Evolutionary conservation across 139 green algal species (phyloP), one percentile per base, ranked within the genome.

Genomic region (Haematococcus sp.): DNA sequence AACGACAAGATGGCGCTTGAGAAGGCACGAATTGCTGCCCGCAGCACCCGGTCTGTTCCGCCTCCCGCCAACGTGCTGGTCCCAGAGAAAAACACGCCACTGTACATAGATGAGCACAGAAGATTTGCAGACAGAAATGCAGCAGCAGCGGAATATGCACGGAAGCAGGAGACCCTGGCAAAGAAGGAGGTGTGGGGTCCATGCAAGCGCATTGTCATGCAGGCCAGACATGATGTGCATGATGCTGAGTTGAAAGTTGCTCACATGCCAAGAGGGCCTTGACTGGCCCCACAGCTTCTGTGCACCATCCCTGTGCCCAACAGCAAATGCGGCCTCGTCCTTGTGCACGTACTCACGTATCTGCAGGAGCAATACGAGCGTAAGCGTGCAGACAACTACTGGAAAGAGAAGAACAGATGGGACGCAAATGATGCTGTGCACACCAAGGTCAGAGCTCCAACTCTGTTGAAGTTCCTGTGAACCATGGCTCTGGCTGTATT

Each of bases 331-430:
- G 40, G 7, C 11, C 40, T 11, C 11, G 40, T 7, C 40, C 11
- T n/a, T n/a, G n/a, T n/a, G n/a, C n/a, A n/a, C n/a, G n/a, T 61
- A 32, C 9, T 61, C 15, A 23, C 15, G 15, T 17, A 55, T 23
- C 16, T 65, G 20, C 60, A 85, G 79, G 70, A 76, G 16, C 5
- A 68, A 17, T 81, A 78, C n/a, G 75, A 79, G 3, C 23, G 49
- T 0, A 81, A 79, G 27, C 75, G 79, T 5, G 46, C 69, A n/a
- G 65, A 77, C 11, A 35, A 74, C n/a, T 49, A 72, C 25, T 9
- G 63, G 16, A 64, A 51, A 3, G 79, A 85, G 44, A 13, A 40
- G 9, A 30, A 63, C 34, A 46, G 64, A 13, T 82, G 69, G 68
- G 61, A 79, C 19, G 28, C 46, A 20, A 74, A 74, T 52, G 30